phyloP scores from a whole-genome alignment of 306 rosid species.

The Gastrolobium bilobum region DNA sequence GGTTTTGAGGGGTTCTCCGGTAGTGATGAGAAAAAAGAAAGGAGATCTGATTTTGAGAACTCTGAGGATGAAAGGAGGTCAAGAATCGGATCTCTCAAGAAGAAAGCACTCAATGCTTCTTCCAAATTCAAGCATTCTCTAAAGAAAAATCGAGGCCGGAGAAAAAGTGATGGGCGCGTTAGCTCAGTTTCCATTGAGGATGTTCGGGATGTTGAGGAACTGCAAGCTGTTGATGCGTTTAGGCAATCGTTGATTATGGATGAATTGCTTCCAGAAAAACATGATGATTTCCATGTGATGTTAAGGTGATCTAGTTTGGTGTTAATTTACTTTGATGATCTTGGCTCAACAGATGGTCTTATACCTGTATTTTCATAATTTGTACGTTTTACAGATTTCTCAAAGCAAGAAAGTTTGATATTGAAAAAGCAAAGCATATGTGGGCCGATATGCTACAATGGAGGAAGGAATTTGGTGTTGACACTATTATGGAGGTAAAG shows the following conservation, averaged over 20 bases:
- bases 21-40: slow-evolving; percentile 85
- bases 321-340: not conserved
- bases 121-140: slow-evolving; percentile 91
- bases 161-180: slow-evolving; percentile 88
- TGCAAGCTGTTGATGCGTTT: slow-evolving; percentile 83
- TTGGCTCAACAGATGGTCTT: not conserved
- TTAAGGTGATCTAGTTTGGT: slow-evolving; percentile 62
- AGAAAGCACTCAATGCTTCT: slow-evolving; percentile 96
- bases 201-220: slow-evolving; percentile 90
- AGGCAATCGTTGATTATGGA: slow-evolving; percentile 78
- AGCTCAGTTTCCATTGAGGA: slow-evolving; percentile 98
- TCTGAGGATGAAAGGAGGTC: slow-evolving; percentile 95
- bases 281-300: slow-evolving; percentile 95
- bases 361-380: slow-evolving; percentile 6
- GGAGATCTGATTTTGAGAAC: slow-evolving; percentile 93
- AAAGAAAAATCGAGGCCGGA: slow-evolving; percentile 84
- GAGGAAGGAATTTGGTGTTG: slow-evolving; percentile 88
- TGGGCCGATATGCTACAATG: slow-evolving; percentile 97
- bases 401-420: slow-evolving; percentile 94
- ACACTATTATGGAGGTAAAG: slow-evolving; percentile 81
- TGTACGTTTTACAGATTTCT: slow-evolving; percentile 68
- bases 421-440: slow-evolving; percentile 94
- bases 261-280: slow-evolving; percentile 80
- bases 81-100: slow-evolving; percentile 89
- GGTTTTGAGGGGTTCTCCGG: slow-evolving; percentile 98